Base-by-base conservation (phyloP, 495 filamentous ascomycete species). In the Xylaria telfairii region DNA sequence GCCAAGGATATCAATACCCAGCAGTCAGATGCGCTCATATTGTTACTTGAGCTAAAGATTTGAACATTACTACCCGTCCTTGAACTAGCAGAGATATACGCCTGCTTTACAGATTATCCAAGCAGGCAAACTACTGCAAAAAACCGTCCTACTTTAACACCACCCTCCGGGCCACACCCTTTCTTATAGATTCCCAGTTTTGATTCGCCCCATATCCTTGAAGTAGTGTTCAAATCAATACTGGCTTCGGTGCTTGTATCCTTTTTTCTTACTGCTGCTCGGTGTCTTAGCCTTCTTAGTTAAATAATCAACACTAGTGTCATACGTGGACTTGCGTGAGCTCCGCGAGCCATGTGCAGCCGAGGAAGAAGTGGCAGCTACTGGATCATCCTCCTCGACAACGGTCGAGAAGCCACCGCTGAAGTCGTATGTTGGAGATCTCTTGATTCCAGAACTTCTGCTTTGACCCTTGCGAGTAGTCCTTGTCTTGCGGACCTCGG, bases 231-330 rank as follows among this genome's bases (percentile, higher is more conserved):
- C 64, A 54, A 66, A 42, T 73, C 44, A 76, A 72, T 74, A 69
- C 65, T 78, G 69, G 51, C 60, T 59, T 49, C 75, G 71, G 34
- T 64, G 69, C 71, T 77, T 80, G 56, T 78, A 75, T 21, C 73
- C 66, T 71, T 77, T 80, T 70, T 77, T 80, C 70, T 78, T 80
- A 60, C 73, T 69, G 44, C 74, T 71, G 62, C 41, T 72, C 32
- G 74, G 68, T 21, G 67, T 32, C 70, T 78, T 80, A 17, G 69
- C 44, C 57, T 75, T 78, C 69, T 75, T 80, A 9, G 69, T 68
- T 17, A 70, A 39, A 54, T 77, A 75, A 42, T 80, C 78, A 5
- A 49, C 56, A 46, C 51, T 64, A 5, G 75, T 49, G 32, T 78
- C 76, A 67, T 75, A 75, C 44, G 69, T 68, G 26, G 73, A 68